Evolutionary conservation across 1,284 basidiomycete genomes (phyloP), one percentile per base, ranked within the genome.

Genomic region (Irpex lacteus): DNA sequence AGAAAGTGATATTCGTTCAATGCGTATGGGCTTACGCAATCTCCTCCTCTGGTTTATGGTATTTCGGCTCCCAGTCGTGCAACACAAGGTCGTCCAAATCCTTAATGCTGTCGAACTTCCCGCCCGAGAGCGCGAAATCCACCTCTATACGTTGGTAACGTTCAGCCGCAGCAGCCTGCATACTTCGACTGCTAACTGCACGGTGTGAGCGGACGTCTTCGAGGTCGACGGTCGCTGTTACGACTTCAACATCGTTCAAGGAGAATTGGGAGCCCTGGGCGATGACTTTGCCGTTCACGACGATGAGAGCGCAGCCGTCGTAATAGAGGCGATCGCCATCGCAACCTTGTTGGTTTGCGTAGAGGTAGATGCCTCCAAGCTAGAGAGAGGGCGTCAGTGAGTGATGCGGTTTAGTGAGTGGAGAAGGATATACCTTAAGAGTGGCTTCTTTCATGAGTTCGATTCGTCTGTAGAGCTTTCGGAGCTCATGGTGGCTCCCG

Each of bases 271-370:
- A 91, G 18, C 97, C 97, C 75, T 98, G 97, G 0, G 96, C 96
- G 32, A 99, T 83, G 66, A 99, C 87, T 54, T 84, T 84, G 21
- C 98, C 97, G 76, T 99, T 99, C 65, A 97, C 84, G 4, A 94
- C 95, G 70, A 99, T 98, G 84, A 99, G 87, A 18, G 95, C 92
- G 68, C 95, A 97, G 37, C 98, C 97, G 72, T 99, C 98, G 74
- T 98, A 99, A 81, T 99, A 99, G 1, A 98, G 82, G 32, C 97
- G 87, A 74, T 99, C 97, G 3, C 98, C 97, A 73, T 99, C 97
- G 74, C 98, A 99, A 4, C 98, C 97, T 82, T 98, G 96, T 74
- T 99, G 97, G 74, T 99, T 99, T 7, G 97, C 94, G 70, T 99
- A 99, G 6, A 99, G 85, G 76, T 99, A 99, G 60, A 98, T 88